A percentile compares a stretch with the other conserved stretches of the same genome.
These are phyloP conservation scores for Zygnema circumcarinatum DNA, from an alignment of 139 green algal species.

Conservation along the genomic window DNA sequence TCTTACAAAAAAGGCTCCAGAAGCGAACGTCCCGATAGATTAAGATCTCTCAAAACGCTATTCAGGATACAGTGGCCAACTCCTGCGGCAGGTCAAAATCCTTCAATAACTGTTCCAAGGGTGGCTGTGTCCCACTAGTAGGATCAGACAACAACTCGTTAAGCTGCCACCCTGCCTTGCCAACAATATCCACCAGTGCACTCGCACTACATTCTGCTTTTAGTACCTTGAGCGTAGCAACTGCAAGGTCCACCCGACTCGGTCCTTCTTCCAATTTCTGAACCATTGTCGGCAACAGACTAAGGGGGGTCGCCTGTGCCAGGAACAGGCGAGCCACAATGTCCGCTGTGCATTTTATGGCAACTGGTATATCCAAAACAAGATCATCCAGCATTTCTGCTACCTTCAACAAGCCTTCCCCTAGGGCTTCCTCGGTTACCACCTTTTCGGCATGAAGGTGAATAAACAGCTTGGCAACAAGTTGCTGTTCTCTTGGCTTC, in stretches of 20 bases:
- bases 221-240: not conserved
- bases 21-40: no score
- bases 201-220: not conserved
- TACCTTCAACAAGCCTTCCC: not conserved
- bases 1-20: no score
- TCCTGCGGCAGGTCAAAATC: not conserved
- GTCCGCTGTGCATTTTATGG: not conserved
- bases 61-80: not conserved
- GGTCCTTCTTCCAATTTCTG: not conserved
- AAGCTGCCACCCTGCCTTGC: not conserved
- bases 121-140: no score
- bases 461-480: conserved; percentile 31
- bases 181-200: not conserved
- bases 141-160: not conserved
- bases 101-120: not conserved
- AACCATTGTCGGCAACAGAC: not conserved
- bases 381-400: conserved; percentile 15
- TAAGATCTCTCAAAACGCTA: no score
- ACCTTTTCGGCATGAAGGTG: conserved; percentile 13
- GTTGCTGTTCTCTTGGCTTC: conserved; percentile 22
- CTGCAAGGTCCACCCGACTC: not conserved
- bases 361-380: not conserved
- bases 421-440: conserved; percentile 10
- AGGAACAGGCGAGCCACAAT: not conserved
- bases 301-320: not conserved